These are phyloP conservation scores for Suhomyces maxii DNA, from an alignment of 1,139 yeast species.

Conservation along the genomic window DNA sequence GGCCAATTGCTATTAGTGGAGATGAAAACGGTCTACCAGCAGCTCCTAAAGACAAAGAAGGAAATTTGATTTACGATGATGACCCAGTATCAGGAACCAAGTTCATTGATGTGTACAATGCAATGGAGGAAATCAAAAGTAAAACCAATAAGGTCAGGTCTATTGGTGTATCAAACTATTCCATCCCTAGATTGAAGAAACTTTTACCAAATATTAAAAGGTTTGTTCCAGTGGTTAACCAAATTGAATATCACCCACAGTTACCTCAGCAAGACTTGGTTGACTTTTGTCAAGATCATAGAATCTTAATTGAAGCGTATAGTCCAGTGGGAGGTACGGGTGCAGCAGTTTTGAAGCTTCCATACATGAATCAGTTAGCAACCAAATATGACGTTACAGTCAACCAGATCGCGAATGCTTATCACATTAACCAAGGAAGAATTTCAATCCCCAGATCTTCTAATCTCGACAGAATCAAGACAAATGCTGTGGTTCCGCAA, in stretches of 20 bases:
- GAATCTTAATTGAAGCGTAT: conserved; percentile 32
- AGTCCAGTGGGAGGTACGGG: conserved; percentile 40
- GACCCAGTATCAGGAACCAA: conserved; percentile 40
- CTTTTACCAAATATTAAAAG: conserved; percentile 29
- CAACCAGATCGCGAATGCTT: conserved; percentile 39
- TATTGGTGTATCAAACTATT: conserved; percentile 37
- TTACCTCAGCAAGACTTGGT: conserved; percentile 39
- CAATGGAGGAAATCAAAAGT: conserved; percentile 43
- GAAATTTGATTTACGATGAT: conserved; percentile 42
- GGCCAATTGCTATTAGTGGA: conserved; percentile 51
- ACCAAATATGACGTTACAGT: conserved; percentile 31
- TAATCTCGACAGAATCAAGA: conserved; percentile 37
- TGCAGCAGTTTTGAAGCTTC: conserved; percentile 37
- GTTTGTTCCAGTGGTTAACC: conserved; percentile 34
- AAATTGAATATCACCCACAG: conserved; percentile 40
- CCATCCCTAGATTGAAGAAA: conserved; percentile 26
- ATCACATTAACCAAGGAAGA: conserved; percentile 38
- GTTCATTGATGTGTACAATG: conserved; percentile 49
- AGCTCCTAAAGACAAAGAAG: conserved; percentile 39
- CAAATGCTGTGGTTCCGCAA: conserved; percentile 34
- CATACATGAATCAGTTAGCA: conserved; percentile 33
- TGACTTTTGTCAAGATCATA: conserved; percentile 25
- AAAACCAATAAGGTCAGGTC: conserved; percentile 31
- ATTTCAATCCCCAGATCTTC: conserved; percentile 37
- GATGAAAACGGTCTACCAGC: conserved; percentile 40